These are phyloP conservation scores for Acacia confusa DNA, from an alignment of 306 rosid genomes.

Conservation along the genomic window DNA sequence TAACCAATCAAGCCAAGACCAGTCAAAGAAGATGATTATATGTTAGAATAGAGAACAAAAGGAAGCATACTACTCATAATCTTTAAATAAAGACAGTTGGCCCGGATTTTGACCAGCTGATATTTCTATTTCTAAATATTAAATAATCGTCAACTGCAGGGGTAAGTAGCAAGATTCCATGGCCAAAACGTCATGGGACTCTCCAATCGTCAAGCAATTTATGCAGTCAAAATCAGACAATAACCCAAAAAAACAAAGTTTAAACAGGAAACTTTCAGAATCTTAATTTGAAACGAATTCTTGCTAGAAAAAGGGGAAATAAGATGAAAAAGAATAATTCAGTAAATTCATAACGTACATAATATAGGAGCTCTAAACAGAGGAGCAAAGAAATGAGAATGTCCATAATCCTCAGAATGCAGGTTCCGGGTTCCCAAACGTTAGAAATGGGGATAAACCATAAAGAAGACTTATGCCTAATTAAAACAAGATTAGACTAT, in stretches of 20 bases:
- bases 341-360: slow-evolving; percentile 20
- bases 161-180: slow-evolving; percentile 23
- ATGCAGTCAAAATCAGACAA: slow-evolving; percentile 13
- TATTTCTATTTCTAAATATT: slow-evolving; percentile 13
- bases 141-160: slow-evolving; percentile 33
- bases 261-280: not conserved
- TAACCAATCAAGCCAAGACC: slow-evolving; percentile 41
- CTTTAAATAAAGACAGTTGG: not conserved
- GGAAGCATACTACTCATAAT: not conserved
- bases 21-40: slow-evolving; percentile 32
- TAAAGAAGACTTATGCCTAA: slow-evolving; percentile 1
- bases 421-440: slow-evolving; percentile 9
- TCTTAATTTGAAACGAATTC: slow-evolving; percentile 3
- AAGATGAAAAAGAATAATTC: not conserved
- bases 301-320: not conserved
- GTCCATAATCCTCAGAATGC: slow-evolving; percentile 41
- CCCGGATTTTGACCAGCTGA: slow-evolving; percentile 26
- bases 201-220: slow-evolving; percentile 20
- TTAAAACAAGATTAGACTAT: not conserved
- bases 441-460: slow-evolving; percentile 19
- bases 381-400: slow-evolving; percentile 28
- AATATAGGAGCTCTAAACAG: slow-evolving; percentile 41
- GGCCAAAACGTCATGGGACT: slow-evolving; percentile 34
- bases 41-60: not conserved
- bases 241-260: not conserved